Evolutionary conservation across 176 grass and related monocot species (phyloP), one percentile per base, ranked within the genome.

Genomic region (Saccharum officinarum): DNA sequence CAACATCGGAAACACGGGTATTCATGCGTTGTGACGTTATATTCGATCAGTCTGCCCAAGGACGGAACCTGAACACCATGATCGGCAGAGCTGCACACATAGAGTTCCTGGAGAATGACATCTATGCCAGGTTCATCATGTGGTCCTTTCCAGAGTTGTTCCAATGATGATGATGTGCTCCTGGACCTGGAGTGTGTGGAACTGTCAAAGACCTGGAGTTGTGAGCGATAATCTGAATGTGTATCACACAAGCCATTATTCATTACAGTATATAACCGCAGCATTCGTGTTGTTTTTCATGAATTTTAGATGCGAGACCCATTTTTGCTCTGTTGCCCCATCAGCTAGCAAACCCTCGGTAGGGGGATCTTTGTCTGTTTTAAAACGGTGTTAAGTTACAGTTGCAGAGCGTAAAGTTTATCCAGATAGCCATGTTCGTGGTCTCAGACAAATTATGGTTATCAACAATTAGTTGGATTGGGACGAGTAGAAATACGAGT

Each of bases 11-110:
- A 72, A 75, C 31, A 42, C 73, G 92, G 61, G 83, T 92, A n/a
- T 94, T 97, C 80, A 89, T 94, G 95, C 92, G 95, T 0, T 97
- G 95, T 40, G 92, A 97, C 0, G 90, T 97, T 40, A 92, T 81
- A 83, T 97, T 97, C 26, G 86, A 97, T 52, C 89, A 83, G 71
- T 94, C 95, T 3, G 2, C 62, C 0, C 92, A 97, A 7, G 81
- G 83, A 17, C 83, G 86, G 75, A 92, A 78, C 69, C 88, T 97
- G 69, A 97, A 94, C 87, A 92, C 95, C 67, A 84, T 97, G 38
- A 92, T 97, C 11, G 95, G 95, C 20, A 83, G 92, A 67, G 95
- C 95, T 33, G 95, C 95, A 1, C 92, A 97, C 50, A 91, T 97
- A 6, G 92, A 97, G 84, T 97, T 97, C 81, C 82, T 97, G 34